Conservation (phyloP, 352 stramenopile genomes). For the Globisporangium spiculum region DNA sequence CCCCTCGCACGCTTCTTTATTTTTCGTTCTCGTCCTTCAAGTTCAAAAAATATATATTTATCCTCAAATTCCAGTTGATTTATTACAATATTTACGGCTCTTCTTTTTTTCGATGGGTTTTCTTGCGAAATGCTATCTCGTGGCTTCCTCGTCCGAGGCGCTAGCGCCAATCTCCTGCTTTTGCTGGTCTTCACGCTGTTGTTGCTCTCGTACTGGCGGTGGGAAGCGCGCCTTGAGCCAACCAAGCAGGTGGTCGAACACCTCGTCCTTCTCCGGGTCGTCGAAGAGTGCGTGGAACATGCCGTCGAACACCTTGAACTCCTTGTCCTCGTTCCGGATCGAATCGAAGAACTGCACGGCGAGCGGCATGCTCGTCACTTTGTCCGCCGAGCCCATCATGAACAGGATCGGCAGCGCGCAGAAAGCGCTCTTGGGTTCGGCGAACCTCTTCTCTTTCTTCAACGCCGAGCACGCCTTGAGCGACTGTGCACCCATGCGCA, state of each 20-base stretch:
- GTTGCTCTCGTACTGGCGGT: background rate
- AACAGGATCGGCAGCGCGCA: slow-evolving; percentile 25
- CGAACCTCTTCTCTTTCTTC: slow-evolving; percentile 25
- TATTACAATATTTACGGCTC: too few species aligned
- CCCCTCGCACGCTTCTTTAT: too few species aligned
- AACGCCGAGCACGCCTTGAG: slow-evolving; percentile 33
- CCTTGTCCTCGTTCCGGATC: slow-evolving; percentile 41
- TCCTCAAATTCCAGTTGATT: background rate
- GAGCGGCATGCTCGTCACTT: slow-evolving; percentile 42
- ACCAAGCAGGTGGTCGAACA: slow-evolving; percentile 30
- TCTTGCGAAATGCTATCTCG: background rate
- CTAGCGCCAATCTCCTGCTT: background rate
- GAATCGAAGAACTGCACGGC: slow-evolving; percentile 39
- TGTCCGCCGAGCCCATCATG: slow-evolving; percentile 42
- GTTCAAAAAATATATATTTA: background rate
- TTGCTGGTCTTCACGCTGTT: background rate
- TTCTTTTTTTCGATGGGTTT: too few species aligned
- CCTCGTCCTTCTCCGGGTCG: slow-evolving; percentile 47
- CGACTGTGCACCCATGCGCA: slow-evolving; percentile 34
- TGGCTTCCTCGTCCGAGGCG: background rate
- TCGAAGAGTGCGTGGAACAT: slow-evolving; percentile 58
- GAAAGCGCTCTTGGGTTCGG: slow-evolving; percentile 24
- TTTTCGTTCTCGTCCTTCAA: too few species aligned
- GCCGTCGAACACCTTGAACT: slow-evolving; percentile 48
- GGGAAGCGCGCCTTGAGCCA: slow-evolving; percentile 49